Conservation (phyloP, 179 eudicot species). For the Spinacia oleracea region DNA sequence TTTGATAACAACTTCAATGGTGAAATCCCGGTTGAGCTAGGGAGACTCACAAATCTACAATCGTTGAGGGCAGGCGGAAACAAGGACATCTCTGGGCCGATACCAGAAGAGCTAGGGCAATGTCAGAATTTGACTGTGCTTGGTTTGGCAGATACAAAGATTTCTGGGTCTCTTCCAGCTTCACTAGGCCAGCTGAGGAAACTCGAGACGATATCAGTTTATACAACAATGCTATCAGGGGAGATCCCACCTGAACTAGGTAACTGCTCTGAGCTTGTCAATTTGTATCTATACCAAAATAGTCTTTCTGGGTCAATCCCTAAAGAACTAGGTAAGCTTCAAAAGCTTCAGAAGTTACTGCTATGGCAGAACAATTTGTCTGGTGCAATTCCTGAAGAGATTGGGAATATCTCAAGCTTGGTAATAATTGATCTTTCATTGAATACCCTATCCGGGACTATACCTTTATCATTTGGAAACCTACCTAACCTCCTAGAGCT, state of each 20-base stretch:
- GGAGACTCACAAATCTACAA: conserved; percentile 50
- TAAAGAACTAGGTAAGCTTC: conserved; percentile 64
- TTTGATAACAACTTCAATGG: conserved; percentile 75
- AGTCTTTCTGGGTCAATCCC: conserved; percentile 74
- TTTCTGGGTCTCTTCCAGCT: conserved; percentile 64
- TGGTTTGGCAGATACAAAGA: conserved; percentile 79
- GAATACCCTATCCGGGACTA: conserved; percentile 64
- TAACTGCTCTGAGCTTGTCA: conserved; percentile 73
- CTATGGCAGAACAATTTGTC: conserved; percentile 81
- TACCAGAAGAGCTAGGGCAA: conserved; percentile 68
- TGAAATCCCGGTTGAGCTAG: conserved; percentile 61
- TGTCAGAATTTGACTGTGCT: conserved; percentile 59
- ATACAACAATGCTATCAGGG: conserved; percentile 84
- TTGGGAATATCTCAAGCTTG: conserved; percentile 69
- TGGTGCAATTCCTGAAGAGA: conserved; percentile 72
- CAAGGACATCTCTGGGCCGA: conserved; percentile 60
- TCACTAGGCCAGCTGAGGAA: conserved; percentile 61
- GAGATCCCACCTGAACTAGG: conserved; percentile 76
- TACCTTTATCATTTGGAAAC: conserved; percentile 67
- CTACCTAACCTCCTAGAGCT: conserved; percentile 59
- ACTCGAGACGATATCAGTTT: conserved; percentile 63
- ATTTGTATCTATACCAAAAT: conserved; percentile 74
- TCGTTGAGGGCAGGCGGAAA: conserved; percentile 76
- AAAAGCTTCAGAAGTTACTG: conserved; percentile 70
- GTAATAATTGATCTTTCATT: conserved; percentile 64